Conservation (phyloP, 2,329 filamentous ascomycete genomes). For the Blastomyces emzantsi region DNA sequence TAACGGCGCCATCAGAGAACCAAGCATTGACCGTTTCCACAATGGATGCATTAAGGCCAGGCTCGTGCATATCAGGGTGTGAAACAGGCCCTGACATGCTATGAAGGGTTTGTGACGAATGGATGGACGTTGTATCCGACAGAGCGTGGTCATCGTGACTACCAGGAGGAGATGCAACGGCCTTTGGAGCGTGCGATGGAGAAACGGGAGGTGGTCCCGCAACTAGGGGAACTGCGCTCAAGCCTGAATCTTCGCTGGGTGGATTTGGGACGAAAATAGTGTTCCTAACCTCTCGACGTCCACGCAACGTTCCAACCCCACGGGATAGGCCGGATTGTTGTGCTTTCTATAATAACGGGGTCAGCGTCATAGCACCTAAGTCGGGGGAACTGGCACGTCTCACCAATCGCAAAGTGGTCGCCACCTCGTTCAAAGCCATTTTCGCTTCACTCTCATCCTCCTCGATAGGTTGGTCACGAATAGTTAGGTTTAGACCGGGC, state of each 20-base stretch:
- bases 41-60: slow-evolving; percentile 78
- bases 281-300: slow-evolving; percentile 83
- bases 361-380: not conserved
- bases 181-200: slow-evolving; percentile 28
- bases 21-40: slow-evolving; percentile 84
- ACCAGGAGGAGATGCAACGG: slow-evolving; percentile 42
- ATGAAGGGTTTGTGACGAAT: slow-evolving; percentile 73
- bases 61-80: slow-evolving; percentile 71
- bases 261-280: slow-evolving; percentile 67
- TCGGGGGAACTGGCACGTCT: slow-evolving; percentile 15
- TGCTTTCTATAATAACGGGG: slow-evolving; percentile 32
- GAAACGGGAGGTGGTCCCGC: slow-evolving; percentile 26
- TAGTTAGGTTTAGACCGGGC: slow-evolving; percentile 38
- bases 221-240: slow-evolving; percentile 21
- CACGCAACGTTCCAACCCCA: slow-evolving; percentile 68
- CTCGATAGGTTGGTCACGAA: slow-evolving; percentile 41
- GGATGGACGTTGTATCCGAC: slow-evolving; percentile 85
- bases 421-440: slow-evolving; percentile 41
- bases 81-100: slow-evolving; percentile 58
- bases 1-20: slow-evolving; percentile 65
- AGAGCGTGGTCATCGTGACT: slow-evolving; percentile 56
- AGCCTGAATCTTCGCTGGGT: slow-evolving; percentile 29
- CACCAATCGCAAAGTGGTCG: slow-evolving; percentile 40
- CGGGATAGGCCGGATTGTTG: slow-evolving; percentile 50
- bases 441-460: slow-evolving; percentile 44